Percentiles rank a stretch among this genome's conserved stretches.
Evolutionary conservation across 2,329 filamentous ascomycete species (phyloP).

Genomic region (Westerdykella ornata): DNA sequence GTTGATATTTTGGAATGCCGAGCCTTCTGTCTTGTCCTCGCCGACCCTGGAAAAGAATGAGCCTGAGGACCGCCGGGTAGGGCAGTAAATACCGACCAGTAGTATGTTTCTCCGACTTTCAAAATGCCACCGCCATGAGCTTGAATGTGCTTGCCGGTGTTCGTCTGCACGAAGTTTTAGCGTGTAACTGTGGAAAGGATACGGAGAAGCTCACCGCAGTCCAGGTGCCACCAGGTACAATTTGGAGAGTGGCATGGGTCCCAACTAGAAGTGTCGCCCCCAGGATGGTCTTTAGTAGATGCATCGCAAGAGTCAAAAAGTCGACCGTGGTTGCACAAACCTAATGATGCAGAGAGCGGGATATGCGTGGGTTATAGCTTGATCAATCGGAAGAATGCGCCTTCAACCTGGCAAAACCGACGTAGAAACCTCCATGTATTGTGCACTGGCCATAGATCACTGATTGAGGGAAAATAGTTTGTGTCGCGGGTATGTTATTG

Average conservation of each 20-base stretch:
- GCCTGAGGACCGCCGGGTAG: neutral
- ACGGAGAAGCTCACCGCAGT: slow-evolving; percentile 23
- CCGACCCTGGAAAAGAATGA: slow-evolving; percentile 48
- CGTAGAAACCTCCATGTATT: too few relatives aligned
- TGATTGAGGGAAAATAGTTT: too few relatives aligned
- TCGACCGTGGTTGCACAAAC: neutral
- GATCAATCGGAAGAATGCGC: neutral
- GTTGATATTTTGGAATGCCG: slow-evolving; percentile 57
- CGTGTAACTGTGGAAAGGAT: neutral
- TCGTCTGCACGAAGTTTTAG: slow-evolving; percentile 18
- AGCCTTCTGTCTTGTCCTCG: slow-evolving; percentile 61
- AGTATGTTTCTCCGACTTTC: slow-evolving; percentile 53
- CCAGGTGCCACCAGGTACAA: slow-evolving; percentile 38
- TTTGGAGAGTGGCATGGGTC: slow-evolving; percentile 30
- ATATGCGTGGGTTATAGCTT: slow-evolving; percentile 1
- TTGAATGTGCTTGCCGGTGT: slow-evolving; percentile 53
- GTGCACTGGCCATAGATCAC: neutral
- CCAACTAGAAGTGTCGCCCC: slow-evolving; percentile 13
- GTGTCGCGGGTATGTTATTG: slow-evolving; percentile 8
- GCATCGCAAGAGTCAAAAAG: slow-evolving; percentile 14
- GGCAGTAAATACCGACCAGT: slow-evolving; percentile 34
- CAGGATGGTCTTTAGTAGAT: slow-evolving; percentile 6
- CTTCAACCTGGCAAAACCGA: neutral
- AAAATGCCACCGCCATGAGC: slow-evolving; percentile 62
- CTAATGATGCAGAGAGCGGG: neutral